These are phyloP conservation scores for Cymbomonas tetramitiformis DNA, from an alignment of 139 green algal species.

Conservation along the genomic window DNA sequence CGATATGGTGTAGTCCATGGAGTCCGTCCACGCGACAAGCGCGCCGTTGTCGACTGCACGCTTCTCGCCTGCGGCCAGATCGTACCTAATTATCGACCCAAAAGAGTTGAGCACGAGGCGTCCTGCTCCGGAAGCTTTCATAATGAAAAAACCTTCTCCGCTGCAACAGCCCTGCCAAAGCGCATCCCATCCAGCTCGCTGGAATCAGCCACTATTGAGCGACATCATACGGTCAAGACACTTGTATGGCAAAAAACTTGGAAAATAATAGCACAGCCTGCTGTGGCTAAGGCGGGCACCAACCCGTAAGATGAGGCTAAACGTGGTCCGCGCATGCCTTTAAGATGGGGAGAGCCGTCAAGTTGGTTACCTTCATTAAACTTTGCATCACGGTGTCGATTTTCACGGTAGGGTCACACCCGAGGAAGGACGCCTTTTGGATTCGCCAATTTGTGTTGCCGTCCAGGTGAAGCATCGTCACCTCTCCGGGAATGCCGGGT, in stretches of 20 bases:
- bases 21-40: conserved; percentile 25
- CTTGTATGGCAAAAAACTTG: too few species aligned
- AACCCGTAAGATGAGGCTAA: too few species aligned
- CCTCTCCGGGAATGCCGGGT: conserved; percentile 24
- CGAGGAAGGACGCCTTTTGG: conserved; percentile 26
- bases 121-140: conserved; percentile 18
- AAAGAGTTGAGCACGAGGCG: conserved; percentile 29
- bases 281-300: too few species aligned
- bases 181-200: too few species aligned
- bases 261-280: too few species aligned
- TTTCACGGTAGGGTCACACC: conserved; percentile 15
- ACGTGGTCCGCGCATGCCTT: too few species aligned
- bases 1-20: conserved; percentile 23
- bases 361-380: too few species aligned
- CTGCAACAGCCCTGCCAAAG: conserved; percentile 26
- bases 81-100: conserved; percentile 28
- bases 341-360: too few species aligned
- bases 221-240: too few species aligned
- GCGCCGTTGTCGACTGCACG: conserved; percentile 24
- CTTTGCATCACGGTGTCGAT: conserved; percentile 9
- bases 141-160: conserved; percentile 28
- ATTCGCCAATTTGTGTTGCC: conserved; percentile 16
- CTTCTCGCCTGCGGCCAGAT: conserved; percentile 20
- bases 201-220: conserved; percentile 1
- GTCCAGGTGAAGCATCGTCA: conserved; percentile 26